phyloP scores from a whole-genome alignment of 106 monocot genomes.

The Acanthochlamys bracteata region DNA sequence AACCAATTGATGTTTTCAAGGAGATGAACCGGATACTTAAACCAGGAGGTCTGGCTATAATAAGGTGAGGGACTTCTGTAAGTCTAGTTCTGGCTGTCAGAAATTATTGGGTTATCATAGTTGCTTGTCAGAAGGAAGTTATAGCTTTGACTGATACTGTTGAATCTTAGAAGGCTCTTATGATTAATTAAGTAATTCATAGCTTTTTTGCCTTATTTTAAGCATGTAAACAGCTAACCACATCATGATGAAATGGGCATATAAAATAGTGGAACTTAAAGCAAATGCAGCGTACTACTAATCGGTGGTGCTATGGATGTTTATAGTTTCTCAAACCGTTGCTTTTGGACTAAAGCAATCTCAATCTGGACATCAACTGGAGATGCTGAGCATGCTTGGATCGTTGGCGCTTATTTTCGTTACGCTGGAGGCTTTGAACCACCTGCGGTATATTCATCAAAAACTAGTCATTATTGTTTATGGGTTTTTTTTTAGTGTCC shows the following conservation, averaged over 20 bases:
- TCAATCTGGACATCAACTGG: constrained; percentile 97
- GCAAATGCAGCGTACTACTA: too few species aligned
- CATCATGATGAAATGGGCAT: too few species aligned
- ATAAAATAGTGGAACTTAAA: too few species aligned
- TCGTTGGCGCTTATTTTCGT: constrained; percentile 90
- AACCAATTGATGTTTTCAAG: constrained; percentile 85
- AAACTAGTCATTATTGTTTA: neutral
- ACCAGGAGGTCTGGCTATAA: constrained; percentile 70
- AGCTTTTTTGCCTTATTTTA: neutral
- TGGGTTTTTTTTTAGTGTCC: too few species aligned
- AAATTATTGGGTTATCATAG: too few species aligned
- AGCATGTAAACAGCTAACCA: neutral
- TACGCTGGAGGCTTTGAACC: constrained; percentile 94
- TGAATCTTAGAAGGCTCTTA: neutral
- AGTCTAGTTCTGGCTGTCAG: too few species aligned
- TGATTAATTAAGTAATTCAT: neutral
- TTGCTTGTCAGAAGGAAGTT: too few species aligned
- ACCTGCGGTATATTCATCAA: constrained; percentile 37
- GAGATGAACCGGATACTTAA: constrained; percentile 85
- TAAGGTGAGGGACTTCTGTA: constrained; percentile 41
- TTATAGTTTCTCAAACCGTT: constrained; percentile 84
- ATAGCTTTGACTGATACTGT: too few species aligned
- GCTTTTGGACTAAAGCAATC: constrained; percentile 95
- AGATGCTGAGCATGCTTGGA: constrained; percentile 89
- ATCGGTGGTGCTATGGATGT: neutral